Conservation (phyloP, 2,329 filamentous ascomycete genomes). For the Endoconidiophora laricicola region DNA sequence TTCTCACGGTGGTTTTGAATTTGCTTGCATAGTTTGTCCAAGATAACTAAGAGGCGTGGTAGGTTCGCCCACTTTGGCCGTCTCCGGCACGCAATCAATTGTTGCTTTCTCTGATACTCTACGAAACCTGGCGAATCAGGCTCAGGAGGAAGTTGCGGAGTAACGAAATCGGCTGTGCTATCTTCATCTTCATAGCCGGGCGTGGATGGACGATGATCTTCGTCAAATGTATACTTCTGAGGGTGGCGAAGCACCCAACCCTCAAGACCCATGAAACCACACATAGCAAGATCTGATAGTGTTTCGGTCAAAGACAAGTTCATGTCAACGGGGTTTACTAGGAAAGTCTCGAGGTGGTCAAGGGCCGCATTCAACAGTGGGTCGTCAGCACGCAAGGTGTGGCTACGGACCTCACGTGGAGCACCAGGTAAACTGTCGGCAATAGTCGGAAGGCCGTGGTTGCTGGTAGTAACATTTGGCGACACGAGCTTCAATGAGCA, state of each 20-base stretch:
- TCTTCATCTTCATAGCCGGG: constrained; percentile 24
- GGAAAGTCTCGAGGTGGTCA: constrained; percentile 61
- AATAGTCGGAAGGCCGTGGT: constrained; percentile 38
- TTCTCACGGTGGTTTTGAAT: constrained; percentile 43
- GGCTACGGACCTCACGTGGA: constrained; percentile 41
- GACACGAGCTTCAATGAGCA: constrained; percentile 55
- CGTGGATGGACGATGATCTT: constrained; percentile 19
- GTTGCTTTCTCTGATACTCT: constrained; percentile 21
- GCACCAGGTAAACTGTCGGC: constrained; percentile 41
- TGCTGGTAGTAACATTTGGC: constrained; percentile 39
- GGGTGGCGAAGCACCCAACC: constrained; percentile 77
- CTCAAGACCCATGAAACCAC: constrained; percentile 69
- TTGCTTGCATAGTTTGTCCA: constrained; percentile 46
- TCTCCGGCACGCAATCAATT: constrained; percentile 26
- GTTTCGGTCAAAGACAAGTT: constrained; percentile 79
- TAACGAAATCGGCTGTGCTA: constrained; percentile 5
- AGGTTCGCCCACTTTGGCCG: constrained; percentile 38
- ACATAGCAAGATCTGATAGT: constrained; percentile 66
- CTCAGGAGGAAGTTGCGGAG: constrained; percentile 22
- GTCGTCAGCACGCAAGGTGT: constrained; percentile 46
- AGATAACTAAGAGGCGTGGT: constrained; percentile 36
- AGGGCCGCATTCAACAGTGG: constrained; percentile 48
- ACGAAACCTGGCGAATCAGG: constrained; percentile 24
- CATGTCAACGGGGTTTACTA: constrained; percentile 78
- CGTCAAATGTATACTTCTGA: constrained; percentile 39